phyloP scores from a whole-genome alignment of 768 basidiomycete genomes.

The Amanita subjunquillea region DNA sequence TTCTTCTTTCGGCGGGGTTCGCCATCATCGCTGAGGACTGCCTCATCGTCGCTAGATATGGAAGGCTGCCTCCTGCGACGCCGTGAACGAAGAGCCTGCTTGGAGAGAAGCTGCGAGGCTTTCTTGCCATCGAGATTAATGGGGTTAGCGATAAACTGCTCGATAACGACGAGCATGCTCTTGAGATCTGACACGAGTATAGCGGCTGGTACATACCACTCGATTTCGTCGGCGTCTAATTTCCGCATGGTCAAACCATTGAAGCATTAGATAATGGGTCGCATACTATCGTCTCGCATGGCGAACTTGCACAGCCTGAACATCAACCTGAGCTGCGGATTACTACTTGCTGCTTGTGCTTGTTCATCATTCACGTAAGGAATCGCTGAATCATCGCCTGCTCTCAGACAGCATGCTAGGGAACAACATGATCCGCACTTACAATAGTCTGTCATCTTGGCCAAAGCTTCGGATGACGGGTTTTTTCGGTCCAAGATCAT shows the following conservation, averaged over 20 bases:
- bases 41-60: constrained; percentile 29
- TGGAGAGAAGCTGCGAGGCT: constrained; percentile 57
- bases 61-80: constrained; percentile 34
- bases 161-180: constrained; percentile 63
- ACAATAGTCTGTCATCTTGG: constrained; percentile 72
- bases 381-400: constrained; percentile 40
- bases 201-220: constrained; percentile 80
- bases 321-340: constrained; percentile 74
- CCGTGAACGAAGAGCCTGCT: constrained; percentile 49
- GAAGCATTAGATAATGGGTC: constrained; percentile 8
- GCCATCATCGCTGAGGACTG: constrained; percentile 20
- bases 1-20: constrained; percentile 40
- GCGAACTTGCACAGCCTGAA: constrained; percentile 72
- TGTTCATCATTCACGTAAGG: constrained; percentile 67
- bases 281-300: constrained; percentile 52
- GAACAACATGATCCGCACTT: constrained; percentile 17
- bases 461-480: constrained; percentile 61
- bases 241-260: not conserved
- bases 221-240: constrained; percentile 56
- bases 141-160: constrained; percentile 75
- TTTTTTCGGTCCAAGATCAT: constrained; percentile 18
- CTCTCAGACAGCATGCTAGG: not conserved
- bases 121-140: constrained; percentile 75
- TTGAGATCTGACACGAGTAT: constrained; percentile 59
- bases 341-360: constrained; percentile 66